Evolutionary conservation across 2,329 filamentous ascomycete genomes (phyloP).

Genomic region (Pseudopyrenochaeta lycopersici): DNA sequence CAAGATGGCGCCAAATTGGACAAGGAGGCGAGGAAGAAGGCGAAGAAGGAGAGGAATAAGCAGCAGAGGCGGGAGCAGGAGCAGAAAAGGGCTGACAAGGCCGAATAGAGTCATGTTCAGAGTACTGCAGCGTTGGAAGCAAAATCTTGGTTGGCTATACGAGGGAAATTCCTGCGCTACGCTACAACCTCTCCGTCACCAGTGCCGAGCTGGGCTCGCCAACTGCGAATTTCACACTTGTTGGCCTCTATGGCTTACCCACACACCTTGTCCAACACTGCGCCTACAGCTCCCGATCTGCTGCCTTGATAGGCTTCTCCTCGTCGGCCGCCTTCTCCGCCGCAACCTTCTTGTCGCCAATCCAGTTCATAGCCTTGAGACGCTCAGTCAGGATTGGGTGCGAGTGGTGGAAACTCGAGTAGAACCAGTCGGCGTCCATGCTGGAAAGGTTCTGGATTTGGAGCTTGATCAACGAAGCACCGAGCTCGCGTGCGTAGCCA

Average conservation of each 20-base stretch:
- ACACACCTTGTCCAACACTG: background rate
- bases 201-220: too few species aligned
- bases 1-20: conserved; percentile 44
- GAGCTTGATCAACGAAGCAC: conserved; percentile 90
- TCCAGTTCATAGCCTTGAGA: conserved; percentile 89
- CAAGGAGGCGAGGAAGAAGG: conserved; percentile 63
- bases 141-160: too few species aligned
- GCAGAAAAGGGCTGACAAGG: conserved; percentile 36
- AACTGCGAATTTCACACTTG: background rate
- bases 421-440: conserved; percentile 99
- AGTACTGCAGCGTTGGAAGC: too few species aligned
- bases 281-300: conserved; percentile 77
- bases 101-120: conserved; percentile 7
- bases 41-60: conserved; percentile 63
- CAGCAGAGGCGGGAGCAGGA: conserved; percentile 53
- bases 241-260: conserved; percentile 2
- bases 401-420: conserved; percentile 97
- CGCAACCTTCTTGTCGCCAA: conserved; percentile 67
- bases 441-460: conserved; percentile 98
- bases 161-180: too few species aligned
- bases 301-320: conserved; percentile 72
- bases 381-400: conserved; percentile 96
- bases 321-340: conserved; percentile 62
- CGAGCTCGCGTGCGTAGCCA: conserved; percentile 84
- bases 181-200: too few species aligned